These are phyloP conservation scores for Aspergillus sp. DNA, from an alignment of 2,329 filamentous ascomycete genomes.

Conservation along the genomic window DNA sequence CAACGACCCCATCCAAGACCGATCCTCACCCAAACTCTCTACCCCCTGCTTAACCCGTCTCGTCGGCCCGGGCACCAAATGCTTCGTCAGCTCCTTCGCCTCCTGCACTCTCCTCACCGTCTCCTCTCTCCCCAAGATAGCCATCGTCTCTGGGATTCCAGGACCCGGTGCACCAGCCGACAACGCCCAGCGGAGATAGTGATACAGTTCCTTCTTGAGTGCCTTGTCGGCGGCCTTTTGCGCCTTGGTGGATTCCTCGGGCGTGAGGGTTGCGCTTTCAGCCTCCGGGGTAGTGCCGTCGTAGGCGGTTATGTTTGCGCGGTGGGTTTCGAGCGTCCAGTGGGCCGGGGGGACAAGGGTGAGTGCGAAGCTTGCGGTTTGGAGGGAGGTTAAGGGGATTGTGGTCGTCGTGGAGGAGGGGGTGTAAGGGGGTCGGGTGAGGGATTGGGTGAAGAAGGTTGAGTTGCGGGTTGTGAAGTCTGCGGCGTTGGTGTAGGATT, in stretches of 20 bases:
- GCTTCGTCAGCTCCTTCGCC: conserved; percentile 37
- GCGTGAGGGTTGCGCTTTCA: not conserved
- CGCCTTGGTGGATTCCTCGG: not conserved
- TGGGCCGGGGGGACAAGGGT: conserved; percentile 43
- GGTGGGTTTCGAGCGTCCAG: conserved; percentile 45
- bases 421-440: conserved; percentile 30
- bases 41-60: conserved; percentile 14
- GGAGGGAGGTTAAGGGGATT: conserved; percentile 41
- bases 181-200: conserved; percentile 60
- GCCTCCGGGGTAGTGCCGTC: conserved; percentile 23
- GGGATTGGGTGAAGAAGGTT: conserved; percentile 57
- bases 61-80: conserved; percentile 16
- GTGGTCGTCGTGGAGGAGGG: conserved; percentile 20
- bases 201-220: conserved; percentile 52
- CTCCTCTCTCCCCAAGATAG: conserved; percentile 56
- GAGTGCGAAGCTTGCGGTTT: conserved; percentile 47
- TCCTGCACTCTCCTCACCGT: conserved; percentile 49
- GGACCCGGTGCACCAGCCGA: conserved; percentile 56
- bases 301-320: conserved; percentile 42
- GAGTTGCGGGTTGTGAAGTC: conserved; percentile 59
- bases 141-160: conserved; percentile 55
- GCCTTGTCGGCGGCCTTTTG: conserved; percentile 31
- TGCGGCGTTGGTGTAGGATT: conserved; percentile 58
- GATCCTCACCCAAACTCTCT: conserved; percentile 19
- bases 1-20: conserved; percentile 39